Conservation (phyloP, 257 asterid species). For the Handroanthus guayacan region DNA sequence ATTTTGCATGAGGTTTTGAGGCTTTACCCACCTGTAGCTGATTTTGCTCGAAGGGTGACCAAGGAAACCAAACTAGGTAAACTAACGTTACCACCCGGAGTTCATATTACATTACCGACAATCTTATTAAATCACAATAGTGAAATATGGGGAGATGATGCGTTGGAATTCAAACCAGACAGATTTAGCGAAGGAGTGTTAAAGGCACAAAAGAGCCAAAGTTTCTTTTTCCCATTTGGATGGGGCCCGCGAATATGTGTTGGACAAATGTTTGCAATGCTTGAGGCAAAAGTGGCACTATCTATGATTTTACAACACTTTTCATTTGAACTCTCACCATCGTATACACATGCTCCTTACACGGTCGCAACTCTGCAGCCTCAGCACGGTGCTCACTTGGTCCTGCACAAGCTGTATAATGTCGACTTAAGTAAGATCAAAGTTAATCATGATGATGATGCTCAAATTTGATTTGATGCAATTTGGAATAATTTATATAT, state of each 20-base stretch:
- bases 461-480: too few relatives aligned
- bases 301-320: conserved; percentile 30
- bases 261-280: conserved; percentile 36
- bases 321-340: conserved; percentile 30
- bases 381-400: conserved; percentile 37
- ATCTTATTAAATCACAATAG: conserved; percentile 27
- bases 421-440: background rate
- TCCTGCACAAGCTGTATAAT: conserved; percentile 26
- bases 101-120: conserved; percentile 17
- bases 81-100: conserved; percentile 34
- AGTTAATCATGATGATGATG: background rate
- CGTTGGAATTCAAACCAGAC: conserved; percentile 32
- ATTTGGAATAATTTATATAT: too few relatives aligned
- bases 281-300: conserved; percentile 36
- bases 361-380: conserved; percentile 5
- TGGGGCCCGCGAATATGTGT: conserved; percentile 41
- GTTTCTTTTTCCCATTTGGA: conserved; percentile 32
- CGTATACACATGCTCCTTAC: conserved; percentile 28
- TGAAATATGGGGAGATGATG: conserved; percentile 39
- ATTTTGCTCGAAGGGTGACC: conserved; percentile 12
- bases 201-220: conserved; percentile 29
- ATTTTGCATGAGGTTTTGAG: conserved; percentile 33
- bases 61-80: conserved; percentile 38
- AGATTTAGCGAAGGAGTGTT: conserved; percentile 26
- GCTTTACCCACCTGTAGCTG: conserved; percentile 29